Conservation (phyloP, 2,329 filamentous ascomycete genomes). For the Botrytis galanthina region DNA sequence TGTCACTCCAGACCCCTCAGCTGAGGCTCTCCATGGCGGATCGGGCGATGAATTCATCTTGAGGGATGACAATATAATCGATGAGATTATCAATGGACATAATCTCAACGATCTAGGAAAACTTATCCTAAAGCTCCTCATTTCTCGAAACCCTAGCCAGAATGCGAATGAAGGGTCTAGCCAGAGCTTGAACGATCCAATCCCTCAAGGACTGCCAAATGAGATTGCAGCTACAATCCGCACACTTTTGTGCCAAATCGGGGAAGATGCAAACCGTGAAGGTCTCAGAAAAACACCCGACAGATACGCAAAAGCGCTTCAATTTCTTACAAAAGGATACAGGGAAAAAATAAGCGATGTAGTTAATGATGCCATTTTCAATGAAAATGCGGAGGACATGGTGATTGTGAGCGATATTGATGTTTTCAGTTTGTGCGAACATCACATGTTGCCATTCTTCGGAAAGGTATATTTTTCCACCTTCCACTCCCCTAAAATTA, state of each 20-base stretch:
- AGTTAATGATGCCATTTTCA: constrained; percentile 87
- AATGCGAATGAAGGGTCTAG: neutral
- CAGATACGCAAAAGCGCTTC: constrained; percentile 87
- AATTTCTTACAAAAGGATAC: constrained; percentile 93
- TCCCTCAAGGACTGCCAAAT: neutral
- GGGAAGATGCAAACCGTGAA: constrained; percentile 61
- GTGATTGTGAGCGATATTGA: constrained; percentile 97
- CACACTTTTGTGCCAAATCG: constrained; percentile 63
- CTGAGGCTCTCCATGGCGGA: too few relatives aligned
- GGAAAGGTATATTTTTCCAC: constrained; percentile 66
- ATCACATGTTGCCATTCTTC: constrained; percentile 90
- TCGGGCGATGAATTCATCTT: too few relatives aligned
- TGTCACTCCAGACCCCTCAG: too few relatives aligned
- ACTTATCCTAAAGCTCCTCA: too few relatives aligned
- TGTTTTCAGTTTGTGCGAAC: constrained; percentile 88
- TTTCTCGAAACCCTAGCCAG: too few relatives aligned
- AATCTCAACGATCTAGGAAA: too few relatives aligned
- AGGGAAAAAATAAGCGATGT: constrained; percentile 86
- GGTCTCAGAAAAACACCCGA: constrained; percentile 66
- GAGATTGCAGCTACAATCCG: constrained; percentile 46
- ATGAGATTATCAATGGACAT: too few relatives aligned
- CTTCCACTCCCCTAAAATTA: neutral
- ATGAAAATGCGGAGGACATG: constrained; percentile 91
- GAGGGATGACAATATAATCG: too few relatives aligned
- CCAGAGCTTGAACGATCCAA: neutral